Percentiles rank a stretch among this genome's conserved stretches.
phyloP scores from a whole-genome alignment of 2,329 filamentous ascomycete species.

The Tothia fuscella region DNA sequence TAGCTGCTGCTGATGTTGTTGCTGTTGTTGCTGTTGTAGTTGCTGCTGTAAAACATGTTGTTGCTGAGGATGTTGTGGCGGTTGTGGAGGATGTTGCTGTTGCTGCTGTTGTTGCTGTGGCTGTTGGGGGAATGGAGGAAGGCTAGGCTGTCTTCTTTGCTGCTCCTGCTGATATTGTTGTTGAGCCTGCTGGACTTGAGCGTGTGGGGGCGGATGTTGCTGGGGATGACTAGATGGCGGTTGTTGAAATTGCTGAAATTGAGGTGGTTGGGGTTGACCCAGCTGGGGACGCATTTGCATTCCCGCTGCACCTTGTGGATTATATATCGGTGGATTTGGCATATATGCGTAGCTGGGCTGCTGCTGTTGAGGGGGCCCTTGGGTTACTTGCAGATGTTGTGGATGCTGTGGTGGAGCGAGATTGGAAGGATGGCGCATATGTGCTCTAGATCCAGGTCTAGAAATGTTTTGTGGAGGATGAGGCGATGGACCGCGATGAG shows the following conservation, averaged over 20 bases:
- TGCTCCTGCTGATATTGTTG: constrained; percentile 72
- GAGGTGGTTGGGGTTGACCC: constrained; percentile 27
- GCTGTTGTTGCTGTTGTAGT: constrained; percentile 38
- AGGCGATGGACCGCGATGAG: constrained; percentile 66
- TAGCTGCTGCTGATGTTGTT: constrained; percentile 39
- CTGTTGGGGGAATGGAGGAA: constrained; percentile 22
- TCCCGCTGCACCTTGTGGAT: constrained; percentile 45
- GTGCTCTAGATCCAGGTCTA: constrained; percentile 68
- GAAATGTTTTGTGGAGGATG: constrained; percentile 60
- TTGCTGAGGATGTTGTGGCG: constrained; percentile 41
- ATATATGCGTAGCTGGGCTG: constrained; percentile 71
- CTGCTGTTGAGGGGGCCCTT: constrained; percentile 42
- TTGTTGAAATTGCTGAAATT: constrained; percentile 25
- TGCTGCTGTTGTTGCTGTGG: constrained; percentile 21
- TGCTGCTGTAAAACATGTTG: constrained; percentile 21
- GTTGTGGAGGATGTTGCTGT: constrained; percentile 24
- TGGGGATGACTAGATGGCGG: constrained; percentile 28
- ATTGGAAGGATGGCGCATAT: constrained; percentile 61
- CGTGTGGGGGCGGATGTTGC: constrained; percentile 29
- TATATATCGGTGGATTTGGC: constrained; percentile 76
- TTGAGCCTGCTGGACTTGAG: constrained; percentile 54
- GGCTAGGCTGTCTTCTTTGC: constrained; percentile 20
- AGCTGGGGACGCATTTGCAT: constrained; percentile 30
- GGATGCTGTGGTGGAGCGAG: constrained; percentile 33
- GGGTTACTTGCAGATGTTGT: constrained; percentile 19